These are phyloP conservation scores for Torulaspora delbrueckii DNA, from an alignment of 805 yeast genomes.

Conservation along the genomic window DNA sequence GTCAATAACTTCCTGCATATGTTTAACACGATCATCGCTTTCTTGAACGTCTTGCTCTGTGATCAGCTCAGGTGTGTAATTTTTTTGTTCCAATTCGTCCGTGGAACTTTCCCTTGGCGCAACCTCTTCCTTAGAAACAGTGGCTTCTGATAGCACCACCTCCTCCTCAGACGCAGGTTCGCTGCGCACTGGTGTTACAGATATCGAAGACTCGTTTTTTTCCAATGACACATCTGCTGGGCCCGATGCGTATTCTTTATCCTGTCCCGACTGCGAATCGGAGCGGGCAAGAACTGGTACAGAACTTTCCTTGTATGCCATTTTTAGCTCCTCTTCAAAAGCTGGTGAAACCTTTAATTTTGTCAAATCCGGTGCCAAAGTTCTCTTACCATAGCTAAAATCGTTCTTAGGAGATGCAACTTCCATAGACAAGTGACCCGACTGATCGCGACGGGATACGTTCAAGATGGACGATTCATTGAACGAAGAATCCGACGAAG, in stretches of 20 bases:
- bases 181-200: neutral
- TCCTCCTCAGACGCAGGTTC: neutral
- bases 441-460: conserved; percentile 4
- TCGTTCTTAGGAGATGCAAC: conserved; percentile 8
- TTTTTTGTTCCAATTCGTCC: neutral
- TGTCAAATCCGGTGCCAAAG: conserved; percentile 32
- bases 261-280: conserved; percentile 6
- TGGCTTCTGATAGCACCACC: conserved; percentile 1
- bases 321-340: conserved; percentile 37
- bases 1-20: conserved; percentile 2
- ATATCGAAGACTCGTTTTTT: neutral
- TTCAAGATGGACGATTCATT: conserved; percentile 7
- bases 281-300: conserved; percentile 6
- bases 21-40: conserved; percentile 13
- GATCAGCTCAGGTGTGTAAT: conserved; percentile 20
- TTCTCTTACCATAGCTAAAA: conserved; percentile 26
- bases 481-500: conserved; percentile 17
- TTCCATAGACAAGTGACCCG: conserved; percentile 1
- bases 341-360: conserved; percentile 34
- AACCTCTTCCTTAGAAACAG: neutral
- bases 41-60: conserved; percentile 19
- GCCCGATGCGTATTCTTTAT: conserved; percentile 1
- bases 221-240: neutral
- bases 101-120: neutral
- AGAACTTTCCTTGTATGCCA: conserved; percentile 15